Conservation (phyloP, 352 stramenopile species). For the Plasmopara viticola region DNA sequence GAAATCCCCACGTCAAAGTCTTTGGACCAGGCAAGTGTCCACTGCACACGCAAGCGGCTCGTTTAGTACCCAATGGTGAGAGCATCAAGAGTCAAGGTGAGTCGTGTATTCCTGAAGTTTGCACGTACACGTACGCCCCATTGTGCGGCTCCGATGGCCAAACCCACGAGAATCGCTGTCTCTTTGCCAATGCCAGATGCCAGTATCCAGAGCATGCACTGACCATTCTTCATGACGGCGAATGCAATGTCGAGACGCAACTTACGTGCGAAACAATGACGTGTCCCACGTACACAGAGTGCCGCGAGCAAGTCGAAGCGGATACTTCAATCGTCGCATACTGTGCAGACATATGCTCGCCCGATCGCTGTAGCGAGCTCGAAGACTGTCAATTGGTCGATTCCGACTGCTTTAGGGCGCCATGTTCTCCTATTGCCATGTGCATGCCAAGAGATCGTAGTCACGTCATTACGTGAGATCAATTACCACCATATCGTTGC, state of each 20-base stretch:
- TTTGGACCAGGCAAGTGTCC: constrained; percentile 40
- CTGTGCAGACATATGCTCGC: constrained; percentile 46
- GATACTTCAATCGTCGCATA: constrained; percentile 27
- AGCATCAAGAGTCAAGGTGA: constrained; percentile 9
- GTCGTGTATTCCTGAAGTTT: constrained; percentile 36
- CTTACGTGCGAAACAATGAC: constrained; percentile 42
- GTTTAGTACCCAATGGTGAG: constrained; percentile 3
- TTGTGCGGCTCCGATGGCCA: constrained; percentile 39
- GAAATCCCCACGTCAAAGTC: constrained; percentile 27
- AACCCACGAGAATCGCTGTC: constrained; percentile 36
- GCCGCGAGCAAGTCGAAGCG: constrained; percentile 24
- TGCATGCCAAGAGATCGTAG: constrained; percentile 29
- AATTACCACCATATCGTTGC: constrained; percentile 5
- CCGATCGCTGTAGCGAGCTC: constrained; percentile 38
- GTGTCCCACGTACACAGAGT: constrained; percentile 40
- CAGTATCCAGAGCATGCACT: constrained; percentile 24
- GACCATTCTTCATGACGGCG: constrained; percentile 33
- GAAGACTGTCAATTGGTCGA: constrained; percentile 42
- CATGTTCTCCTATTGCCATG: constrained; percentile 48
- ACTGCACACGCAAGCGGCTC: constrained; percentile 17
- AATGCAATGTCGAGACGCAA: constrained; percentile 34
- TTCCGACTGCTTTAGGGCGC: constrained; percentile 45
- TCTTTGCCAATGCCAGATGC: constrained; percentile 30
- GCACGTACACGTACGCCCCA: constrained; percentile 24
- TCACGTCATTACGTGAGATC: constrained; percentile 15